Base-by-base conservation (phyloP, 129 eudicot genomes). In the Flaveria robusta region DNA sequence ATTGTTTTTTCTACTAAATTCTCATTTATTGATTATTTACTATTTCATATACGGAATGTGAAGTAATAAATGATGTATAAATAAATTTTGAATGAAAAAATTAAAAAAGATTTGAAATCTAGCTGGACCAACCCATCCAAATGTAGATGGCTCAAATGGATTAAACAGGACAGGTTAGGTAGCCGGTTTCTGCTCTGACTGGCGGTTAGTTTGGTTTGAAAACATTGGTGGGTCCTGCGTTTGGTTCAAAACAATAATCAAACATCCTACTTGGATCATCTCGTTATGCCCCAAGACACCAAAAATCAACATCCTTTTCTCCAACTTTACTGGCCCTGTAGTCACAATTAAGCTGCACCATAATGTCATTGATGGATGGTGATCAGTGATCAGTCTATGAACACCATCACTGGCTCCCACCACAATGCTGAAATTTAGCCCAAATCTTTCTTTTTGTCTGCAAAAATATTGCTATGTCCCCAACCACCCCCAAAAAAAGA, bases 221-320 rank as follows among this genome's bases (percentile, higher is more conserved):
- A 39, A 7, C 43, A 7, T 0, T 8, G 43, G 7, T 4, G 43
- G 7, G 43, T 39, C 3, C 9, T 8, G 9, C 4, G 43, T 39
- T 72, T n/a, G 56, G 68, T 43, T 41, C 68, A 39, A 22, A 26
- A 20, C 41, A 50, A 55, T 31, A 76, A 76, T 63, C 34, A 66
- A 72, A 15, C 18, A 72, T 71, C 79, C 70, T 72, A 37, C 74
- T 52, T 52, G 79, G 83, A 80, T 68, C 77, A 70, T 3, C 77
- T 63, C 26, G 65, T 55, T 64, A 68, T 70, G 39, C 49, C 50
- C 18, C 74, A 26, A 68, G 54, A 77, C 81, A 67, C 43, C 73
- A 52, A 22, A 41, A 15, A 72, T 15, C 34, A 16, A 76, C n/a
- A 31, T 39, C 60, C 47, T 3, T 77, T 52, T 39, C 12, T 42